A percentile compares a stretch with the other conserved stretches of the same genome.
Evolutionary conservation across 306 rosid species (phyloP).

Genomic region (Purshia tridentata): DNA sequence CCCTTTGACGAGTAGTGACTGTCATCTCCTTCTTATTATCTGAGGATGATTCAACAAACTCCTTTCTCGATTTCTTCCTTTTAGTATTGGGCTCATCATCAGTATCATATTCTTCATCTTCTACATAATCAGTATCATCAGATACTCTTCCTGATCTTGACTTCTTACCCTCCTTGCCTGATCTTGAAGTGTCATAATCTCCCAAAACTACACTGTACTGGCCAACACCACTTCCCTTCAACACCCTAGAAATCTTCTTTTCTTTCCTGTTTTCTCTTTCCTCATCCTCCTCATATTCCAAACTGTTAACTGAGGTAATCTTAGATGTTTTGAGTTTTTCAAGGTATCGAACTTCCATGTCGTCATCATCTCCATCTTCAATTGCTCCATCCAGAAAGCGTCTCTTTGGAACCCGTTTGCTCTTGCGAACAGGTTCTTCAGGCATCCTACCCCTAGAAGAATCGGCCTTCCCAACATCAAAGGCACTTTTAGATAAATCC

Average conservation of each 20-base stretch:
- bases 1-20: constrained; percentile 35
- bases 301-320: constrained; percentile 16
- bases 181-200: constrained; percentile 25
- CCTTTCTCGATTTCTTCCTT: constrained; percentile 35
- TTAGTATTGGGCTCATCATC: constrained; percentile 33
- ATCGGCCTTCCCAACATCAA: constrained; percentile 15
- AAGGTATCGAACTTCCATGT: constrained; percentile 30
- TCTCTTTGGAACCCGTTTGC: constrained; percentile 30
- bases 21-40: constrained; percentile 27
- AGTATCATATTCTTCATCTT: constrained; percentile 40
- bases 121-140: constrained; percentile 38
- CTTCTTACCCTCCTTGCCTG: constrained; percentile 38
- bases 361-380: constrained; percentile 25
- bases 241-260: constrained; percentile 32
- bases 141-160: constrained; percentile 26
- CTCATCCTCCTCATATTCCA: constrained; percentile 33
- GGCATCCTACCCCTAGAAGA: constrained; percentile 3
- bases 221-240: constrained; percentile 22
- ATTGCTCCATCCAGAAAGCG: constrained; percentile 18
- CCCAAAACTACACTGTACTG: constrained; percentile 15
- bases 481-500: constrained; percentile 5
- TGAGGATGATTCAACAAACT: constrained; percentile 31
- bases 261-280: constrained; percentile 37
- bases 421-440: constrained; percentile 32
- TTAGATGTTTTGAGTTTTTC: constrained; percentile 32